These are phyloP conservation scores for Agaricus subrufescens DNA, from an alignment of 768 basidiomycete genomes.

Conservation along the genomic window DNA sequence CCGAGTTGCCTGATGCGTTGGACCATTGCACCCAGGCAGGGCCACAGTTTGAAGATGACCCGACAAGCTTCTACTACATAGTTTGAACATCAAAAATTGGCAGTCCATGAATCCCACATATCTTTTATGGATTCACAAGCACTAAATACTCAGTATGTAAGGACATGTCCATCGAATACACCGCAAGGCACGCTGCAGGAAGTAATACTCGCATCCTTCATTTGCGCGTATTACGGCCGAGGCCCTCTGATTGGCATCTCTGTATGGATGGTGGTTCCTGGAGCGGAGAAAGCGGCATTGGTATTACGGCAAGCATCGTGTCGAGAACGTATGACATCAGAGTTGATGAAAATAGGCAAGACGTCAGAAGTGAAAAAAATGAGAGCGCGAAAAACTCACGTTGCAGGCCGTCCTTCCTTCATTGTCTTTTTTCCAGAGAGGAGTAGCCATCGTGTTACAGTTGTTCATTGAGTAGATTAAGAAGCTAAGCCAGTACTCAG, in stretches of 20 bases:
- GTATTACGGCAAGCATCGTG: conserved; percentile 66
- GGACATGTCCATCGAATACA: conserved; percentile 12
- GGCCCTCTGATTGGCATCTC: conserved; percentile 32
- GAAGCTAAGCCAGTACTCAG: conserved; percentile 12
- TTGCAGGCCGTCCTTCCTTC: conserved; percentile 91
- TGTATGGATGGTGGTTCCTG: not conserved
- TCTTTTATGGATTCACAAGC: too few relatives aligned
- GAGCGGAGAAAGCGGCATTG: not conserved
- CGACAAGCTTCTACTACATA: too few relatives aligned
- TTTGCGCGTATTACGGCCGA: too few relatives aligned
- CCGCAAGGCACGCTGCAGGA: too few relatives aligned
- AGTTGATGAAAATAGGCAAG: conserved; percentile 82
- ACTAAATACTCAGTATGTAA: too few relatives aligned
- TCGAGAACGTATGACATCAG: conserved; percentile 81
- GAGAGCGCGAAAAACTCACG: conserved; percentile 45
- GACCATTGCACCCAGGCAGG: too few relatives aligned
- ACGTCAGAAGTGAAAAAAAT: conserved; percentile 2
- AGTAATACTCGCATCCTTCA: too few relatives aligned
- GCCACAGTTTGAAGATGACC: too few relatives aligned
- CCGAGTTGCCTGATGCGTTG: too few relatives aligned
- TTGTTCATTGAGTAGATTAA: conserved; percentile 72
- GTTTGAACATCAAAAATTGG: too few relatives aligned
- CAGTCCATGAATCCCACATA: too few relatives aligned
- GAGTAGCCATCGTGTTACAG: conserved; percentile 85
- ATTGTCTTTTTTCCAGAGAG: conserved; percentile 87